phyloP scores from a whole-genome alignment of 2,329 filamentous ascomycete species.

The Botrytis pseudocinerea region DNA sequence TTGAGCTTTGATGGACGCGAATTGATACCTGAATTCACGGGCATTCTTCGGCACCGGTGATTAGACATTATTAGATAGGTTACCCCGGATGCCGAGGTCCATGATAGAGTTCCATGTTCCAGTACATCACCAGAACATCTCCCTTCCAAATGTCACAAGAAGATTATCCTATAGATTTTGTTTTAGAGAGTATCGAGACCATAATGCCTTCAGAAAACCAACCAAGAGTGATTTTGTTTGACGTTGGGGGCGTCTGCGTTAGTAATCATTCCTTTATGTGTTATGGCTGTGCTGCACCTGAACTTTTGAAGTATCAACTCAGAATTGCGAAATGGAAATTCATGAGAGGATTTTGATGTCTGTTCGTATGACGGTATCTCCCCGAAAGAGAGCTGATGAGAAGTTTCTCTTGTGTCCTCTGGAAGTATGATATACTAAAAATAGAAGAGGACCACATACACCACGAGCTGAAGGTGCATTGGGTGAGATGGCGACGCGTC shows the following conservation, averaged over 20 bases:
- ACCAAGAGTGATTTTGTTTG: constrained; percentile 71
- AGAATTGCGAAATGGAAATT: not conserved
- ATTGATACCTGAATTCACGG: not conserved
- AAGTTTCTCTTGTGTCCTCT: not conserved
- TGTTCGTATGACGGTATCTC: not conserved
- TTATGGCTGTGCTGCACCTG: not conserved
- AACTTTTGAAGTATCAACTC: not conserved
- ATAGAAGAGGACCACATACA: not conserved
- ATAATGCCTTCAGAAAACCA: constrained; percentile 48
- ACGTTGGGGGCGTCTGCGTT: constrained; percentile 97
- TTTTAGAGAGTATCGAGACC: constrained; percentile 37
- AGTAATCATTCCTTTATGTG: constrained; percentile 45
- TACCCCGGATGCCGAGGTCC: constrained; percentile 13
- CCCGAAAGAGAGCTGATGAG: not conserved
- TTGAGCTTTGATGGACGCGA: not conserved
- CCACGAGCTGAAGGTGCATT: not conserved
- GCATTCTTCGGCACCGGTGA: not conserved
- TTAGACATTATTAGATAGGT: not conserved
- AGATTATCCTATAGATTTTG: constrained; percentile 37
- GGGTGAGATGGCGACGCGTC: not conserved
- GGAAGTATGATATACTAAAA: too few relatives aligned
- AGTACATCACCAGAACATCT: constrained; percentile 4
- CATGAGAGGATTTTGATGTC: not conserved
- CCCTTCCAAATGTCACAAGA: constrained; percentile 36
- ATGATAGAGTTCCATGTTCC: not conserved